phyloP scores from a whole-genome alignment of 1,284 basidiomycete genomes.

The Filobasidium uniguttulatum region DNA sequence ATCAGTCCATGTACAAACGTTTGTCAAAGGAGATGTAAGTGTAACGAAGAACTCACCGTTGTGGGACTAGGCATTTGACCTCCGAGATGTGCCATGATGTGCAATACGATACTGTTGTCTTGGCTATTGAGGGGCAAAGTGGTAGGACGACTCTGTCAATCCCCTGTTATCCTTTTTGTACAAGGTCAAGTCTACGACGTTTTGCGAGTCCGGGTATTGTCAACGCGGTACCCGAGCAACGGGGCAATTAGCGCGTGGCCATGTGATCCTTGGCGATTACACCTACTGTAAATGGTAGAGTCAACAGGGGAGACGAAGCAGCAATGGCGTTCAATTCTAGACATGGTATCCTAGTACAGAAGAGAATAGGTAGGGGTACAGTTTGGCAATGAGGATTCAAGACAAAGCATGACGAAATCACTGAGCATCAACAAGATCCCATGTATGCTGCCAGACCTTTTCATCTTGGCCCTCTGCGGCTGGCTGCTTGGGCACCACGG shows the following conservation, averaged over 20 bases:
- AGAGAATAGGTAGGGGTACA: too few relatives aligned
- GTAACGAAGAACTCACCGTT: neutral
- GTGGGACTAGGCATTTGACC: slow-evolving; percentile 8
- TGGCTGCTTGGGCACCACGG: slow-evolving; percentile 2
- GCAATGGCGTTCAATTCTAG: too few relatives aligned
- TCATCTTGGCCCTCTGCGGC: slow-evolving; percentile 5
- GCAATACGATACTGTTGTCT: neutral
- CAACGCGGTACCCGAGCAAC: neutral
- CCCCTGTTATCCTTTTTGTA: neutral
- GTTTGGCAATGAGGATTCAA: too few relatives aligned
- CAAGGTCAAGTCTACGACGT: neutral
- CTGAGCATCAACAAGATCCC: slow-evolving; percentile 12
- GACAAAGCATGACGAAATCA: too few relatives aligned
- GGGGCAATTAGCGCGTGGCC: neutral
- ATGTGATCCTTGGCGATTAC: neutral
- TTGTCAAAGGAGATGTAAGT: too few relatives aligned
- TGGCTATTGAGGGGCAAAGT: slow-evolving; percentile 8
- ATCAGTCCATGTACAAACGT: neutral
- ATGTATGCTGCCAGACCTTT: slow-evolving; percentile 12
- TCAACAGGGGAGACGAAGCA: too few relatives aligned
- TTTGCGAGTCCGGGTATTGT: neutral
- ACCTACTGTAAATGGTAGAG: too few relatives aligned
- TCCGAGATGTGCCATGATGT: slow-evolving; percentile 6
- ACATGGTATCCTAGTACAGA: too few relatives aligned
- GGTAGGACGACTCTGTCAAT: neutral